Evolutionary conservation across 176 grass and related monocot species (phyloP), one percentile per base, ranked within the genome.

Genomic region (Miscanthus lutarioriparius): DNA sequence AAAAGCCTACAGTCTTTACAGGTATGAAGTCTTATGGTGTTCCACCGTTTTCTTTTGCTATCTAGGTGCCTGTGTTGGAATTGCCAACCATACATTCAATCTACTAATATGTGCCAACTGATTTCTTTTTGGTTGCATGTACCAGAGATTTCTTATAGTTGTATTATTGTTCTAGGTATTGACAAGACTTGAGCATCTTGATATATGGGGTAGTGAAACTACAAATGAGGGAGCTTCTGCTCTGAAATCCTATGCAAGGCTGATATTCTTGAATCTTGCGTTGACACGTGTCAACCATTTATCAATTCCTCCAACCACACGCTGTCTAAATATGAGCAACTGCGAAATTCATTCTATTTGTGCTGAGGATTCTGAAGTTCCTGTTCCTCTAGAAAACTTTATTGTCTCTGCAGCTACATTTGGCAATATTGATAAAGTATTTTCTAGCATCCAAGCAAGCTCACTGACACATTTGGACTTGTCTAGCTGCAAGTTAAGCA

Each of bases 141-240:
- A 47, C 14, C 7, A 2, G 35, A 68, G 39, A 67, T 59, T 62
- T 71, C 5, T 63, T 79, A 10, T 66, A 62, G 10, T 30, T 91
- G 23, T 20, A 75, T 41, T 84, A 35, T 67, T 88, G 16, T 58
- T 91, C 38, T 70, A 98, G 96, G 91, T 92, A 80, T 75, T 98
- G 70, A 92, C 80, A 84, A 67, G n/a, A 22, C 91, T 98, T 6
- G 89, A 98, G 65, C 76, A 95, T 63, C 86, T 98, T 88, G 93
- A 98, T 89, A 67, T 98, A 78, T 95, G 96, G 96, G 91, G 93
- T 77, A 95, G 89, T 82, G 82, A 87, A 88, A 85, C 85, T 74
- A 85, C 89, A 59, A 88, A 93, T 51, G 76, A 81, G 56, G 96
- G 96, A 88, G 87, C 86, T 86, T 77, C 77, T 59, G 36, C 80